phyloP scores from a whole-genome alignment of 768 basidiomycete genomes.

The Kwoniella botswanensis region DNA sequence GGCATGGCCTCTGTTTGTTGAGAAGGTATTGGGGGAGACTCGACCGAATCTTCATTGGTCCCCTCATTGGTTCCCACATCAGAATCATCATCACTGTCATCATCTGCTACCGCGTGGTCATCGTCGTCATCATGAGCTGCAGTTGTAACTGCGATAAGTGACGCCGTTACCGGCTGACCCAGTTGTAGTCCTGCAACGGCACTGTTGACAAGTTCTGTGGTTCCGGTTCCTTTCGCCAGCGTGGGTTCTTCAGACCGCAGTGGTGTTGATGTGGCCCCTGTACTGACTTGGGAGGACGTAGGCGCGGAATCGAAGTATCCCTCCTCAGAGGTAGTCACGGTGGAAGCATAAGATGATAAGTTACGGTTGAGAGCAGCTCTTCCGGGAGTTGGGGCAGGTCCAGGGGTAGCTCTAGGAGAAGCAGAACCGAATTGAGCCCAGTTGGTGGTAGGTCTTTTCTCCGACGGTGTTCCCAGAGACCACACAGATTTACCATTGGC shows the following conservation, averaged over 20 bases:
- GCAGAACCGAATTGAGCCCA: conserved; percentile 48
- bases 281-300: conserved; percentile 7
- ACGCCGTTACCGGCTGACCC: not conserved
- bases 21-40: conserved; percentile 4
- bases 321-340: conserved; percentile 7
- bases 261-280: conserved; percentile 13
- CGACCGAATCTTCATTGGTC: conserved; percentile 20
- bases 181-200: conserved; percentile 9
- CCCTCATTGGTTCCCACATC: conserved; percentile 28
- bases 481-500: conserved; percentile 33
- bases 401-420: conserved; percentile 29
- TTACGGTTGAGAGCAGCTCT: conserved; percentile 13
- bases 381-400: conserved; percentile 6
- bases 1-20: not conserved
- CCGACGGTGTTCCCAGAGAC: conserved; percentile 45
- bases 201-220: conserved; percentile 4
- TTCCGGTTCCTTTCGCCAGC: conserved; percentile 11
- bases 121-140: conserved; percentile 7
- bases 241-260: conserved; percentile 15
- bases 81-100: conserved; percentile 19
- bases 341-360: conserved; percentile 23
- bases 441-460: conserved; percentile 16
- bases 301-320: conserved; percentile 39
- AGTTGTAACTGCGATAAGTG: not conserved
- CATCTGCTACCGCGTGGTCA: conserved; percentile 17